These are phyloP conservation scores for Lathyrus sativus DNA, from an alignment of 306 rosid species.

Conservation along the genomic window DNA sequence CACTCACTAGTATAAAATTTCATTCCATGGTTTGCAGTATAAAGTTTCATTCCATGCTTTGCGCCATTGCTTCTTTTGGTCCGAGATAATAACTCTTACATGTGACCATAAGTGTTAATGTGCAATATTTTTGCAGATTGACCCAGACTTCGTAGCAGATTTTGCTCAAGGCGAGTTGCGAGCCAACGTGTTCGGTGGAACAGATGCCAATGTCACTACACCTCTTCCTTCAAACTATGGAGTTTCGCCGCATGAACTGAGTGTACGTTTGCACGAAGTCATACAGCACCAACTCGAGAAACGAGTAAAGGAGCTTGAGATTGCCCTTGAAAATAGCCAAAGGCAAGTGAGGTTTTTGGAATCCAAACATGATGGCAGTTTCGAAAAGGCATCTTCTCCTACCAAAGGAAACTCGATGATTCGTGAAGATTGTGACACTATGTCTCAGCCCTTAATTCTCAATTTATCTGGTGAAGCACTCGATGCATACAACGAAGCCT, in stretches of 20 bases:
- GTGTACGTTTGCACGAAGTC: slow-evolving; percentile 78
- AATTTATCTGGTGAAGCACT: slow-evolving; percentile 85
- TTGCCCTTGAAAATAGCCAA: slow-evolving; percentile 68
- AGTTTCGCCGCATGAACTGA: slow-evolving; percentile 77
- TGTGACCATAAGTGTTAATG: slow-evolving; percentile 32
- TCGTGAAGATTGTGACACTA: slow-evolving; percentile 39
- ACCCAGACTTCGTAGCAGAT: slow-evolving; percentile 65
- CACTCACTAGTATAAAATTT: too few species aligned
- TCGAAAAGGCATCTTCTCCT: slow-evolving; percentile 38
- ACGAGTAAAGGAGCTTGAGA: slow-evolving; percentile 85
- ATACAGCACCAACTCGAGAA: slow-evolving; percentile 72
- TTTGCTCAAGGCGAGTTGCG: slow-evolving; percentile 73
- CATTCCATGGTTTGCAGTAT: too few species aligned
- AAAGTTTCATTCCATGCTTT: too few species aligned
- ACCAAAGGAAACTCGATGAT: slow-evolving; percentile 34
- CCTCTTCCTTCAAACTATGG: slow-evolving; percentile 56
- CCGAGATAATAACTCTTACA: background rate
- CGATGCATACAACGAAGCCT: slow-evolving; percentile 81
- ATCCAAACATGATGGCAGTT: slow-evolving; percentile 39
- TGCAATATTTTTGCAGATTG: slow-evolving; percentile 66
- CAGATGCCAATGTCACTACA: slow-evolving; percentile 45
- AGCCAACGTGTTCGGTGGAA: slow-evolving; percentile 44
- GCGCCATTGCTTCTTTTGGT: too few species aligned
- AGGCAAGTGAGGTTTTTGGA: slow-evolving; percentile 49
- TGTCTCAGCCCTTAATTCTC: slow-evolving; percentile 59